Base-by-base conservation (phyloP, 176 grass and related monocot species). In the Ensete ventricosum region DNA sequence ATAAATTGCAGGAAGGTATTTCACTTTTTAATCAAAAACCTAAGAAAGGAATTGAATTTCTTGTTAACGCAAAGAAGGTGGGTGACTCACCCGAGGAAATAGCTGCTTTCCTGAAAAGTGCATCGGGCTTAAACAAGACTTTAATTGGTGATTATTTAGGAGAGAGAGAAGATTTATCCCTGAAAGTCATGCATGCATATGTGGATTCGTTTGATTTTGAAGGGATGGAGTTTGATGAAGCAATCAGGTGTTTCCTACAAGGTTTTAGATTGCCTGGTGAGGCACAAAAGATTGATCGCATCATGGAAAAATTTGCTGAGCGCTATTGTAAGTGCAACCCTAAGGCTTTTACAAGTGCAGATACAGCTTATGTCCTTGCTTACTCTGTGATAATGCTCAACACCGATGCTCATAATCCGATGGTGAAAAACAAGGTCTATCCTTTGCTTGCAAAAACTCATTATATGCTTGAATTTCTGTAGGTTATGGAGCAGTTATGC, bases 101-200 rank as follows among this genome's bases (percentile, higher is more conserved):
- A 82, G 88, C 86, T 79, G 69, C 78, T 63, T 99, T 99, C 77
- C 81, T 94, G 60, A 99, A 91, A 88, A 94, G 83, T 81, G 83
- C 84, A 74, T 85, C 95, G 60, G 95, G 86, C 69, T 87, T 99
- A 84, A 87, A 99, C 78, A 99, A 99, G 88, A 94, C 90, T 74
- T 85, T 99, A 82, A 81, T 91, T 69, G 96, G 96, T 66, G 91
- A 99, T 80, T 99, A 99, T 89, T 87, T 99, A 71, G 96, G 96
- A 73, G 91, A 94, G 84, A 94, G 96, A 79, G 96, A 99, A 79
- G 91, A 99, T 64, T 83, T 94, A 62, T 84, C 91, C 1, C 84
- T 99, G 69, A 94, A 95, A 89, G 86, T 99, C 60, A 99, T 99
- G 96, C 96, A 99, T 87, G 86, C 91, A 67, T 99, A 89, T 88